A percentile compares a stretch with the other conserved stretches of the same genome.
Evolutionary conservation across 352 stramenopile genomes (phyloP).

Genomic region (Globisporangium rhizosaccharum): DNA sequence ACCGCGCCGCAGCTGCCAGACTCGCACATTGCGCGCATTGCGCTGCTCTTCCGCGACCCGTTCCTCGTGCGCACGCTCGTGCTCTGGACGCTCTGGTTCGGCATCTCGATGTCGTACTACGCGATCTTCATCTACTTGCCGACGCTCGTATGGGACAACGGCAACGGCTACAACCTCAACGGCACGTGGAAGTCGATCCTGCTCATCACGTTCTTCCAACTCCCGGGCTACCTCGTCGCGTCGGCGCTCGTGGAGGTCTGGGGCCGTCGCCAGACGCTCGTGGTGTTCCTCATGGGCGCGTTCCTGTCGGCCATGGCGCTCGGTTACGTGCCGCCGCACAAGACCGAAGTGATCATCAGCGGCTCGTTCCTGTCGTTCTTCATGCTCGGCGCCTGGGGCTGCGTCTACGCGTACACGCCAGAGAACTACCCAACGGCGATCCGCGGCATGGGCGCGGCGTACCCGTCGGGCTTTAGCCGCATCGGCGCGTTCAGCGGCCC

Average conservation of each 20-base stretch:
- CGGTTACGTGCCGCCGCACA: constrained; percentile 45
- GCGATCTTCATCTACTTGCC: constrained; percentile 65
- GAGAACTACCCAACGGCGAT: constrained; percentile 75
- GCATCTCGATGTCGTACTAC: constrained; percentile 69
- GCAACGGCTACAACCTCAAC: constrained; percentile 63
- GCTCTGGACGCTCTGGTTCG: constrained; percentile 64
- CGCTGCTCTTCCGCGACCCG: constrained; percentile 43
- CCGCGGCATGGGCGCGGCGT: constrained; percentile 59
- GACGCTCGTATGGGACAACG: constrained; percentile 25
- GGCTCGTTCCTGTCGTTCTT: constrained; percentile 62
- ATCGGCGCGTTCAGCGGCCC: constrained; percentile 61
- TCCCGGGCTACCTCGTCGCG: constrained; percentile 55
- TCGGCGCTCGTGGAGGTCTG: constrained; percentile 46
- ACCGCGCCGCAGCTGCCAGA: constrained; percentile 23
- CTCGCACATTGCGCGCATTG: constrained; percentile 48
- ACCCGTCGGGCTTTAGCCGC: constrained; percentile 57
- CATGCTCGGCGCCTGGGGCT: constrained; percentile 59
- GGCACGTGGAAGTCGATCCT: constrained; percentile 41
- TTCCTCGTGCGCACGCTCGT: constrained; percentile 50
- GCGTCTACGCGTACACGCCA: constrained; percentile 66
- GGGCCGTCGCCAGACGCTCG: constrained; percentile 47
- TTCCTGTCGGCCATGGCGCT: constrained; percentile 51
- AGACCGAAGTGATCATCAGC: constrained; percentile 36
- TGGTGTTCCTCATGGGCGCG: constrained; percentile 40
- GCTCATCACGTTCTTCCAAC: constrained; percentile 58